Conservation (phyloP, 495 filamentous ascomycete species). For the Parachaetomium inaequale region DNA sequence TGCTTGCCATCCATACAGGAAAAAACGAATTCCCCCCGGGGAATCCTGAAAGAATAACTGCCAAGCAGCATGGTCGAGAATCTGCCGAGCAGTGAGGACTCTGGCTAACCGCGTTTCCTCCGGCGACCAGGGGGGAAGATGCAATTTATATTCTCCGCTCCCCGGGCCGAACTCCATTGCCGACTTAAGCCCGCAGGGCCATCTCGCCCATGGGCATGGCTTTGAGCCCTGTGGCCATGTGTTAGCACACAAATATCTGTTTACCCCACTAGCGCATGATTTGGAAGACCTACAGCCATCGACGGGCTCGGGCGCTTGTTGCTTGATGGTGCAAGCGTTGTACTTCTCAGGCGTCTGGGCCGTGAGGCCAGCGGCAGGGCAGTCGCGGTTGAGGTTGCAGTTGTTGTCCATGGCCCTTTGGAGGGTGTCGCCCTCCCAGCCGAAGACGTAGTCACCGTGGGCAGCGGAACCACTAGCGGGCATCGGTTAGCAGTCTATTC, state of each 20-base stretch:
- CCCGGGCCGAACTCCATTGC: not conserved
- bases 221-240: constrained; percentile 41
- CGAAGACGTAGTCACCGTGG: constrained; percentile 77
- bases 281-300: constrained; percentile 46
- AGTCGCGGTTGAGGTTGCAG: constrained; percentile 56
- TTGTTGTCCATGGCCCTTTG: constrained; percentile 58
- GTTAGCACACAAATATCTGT: not conserved
- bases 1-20: not conserved
- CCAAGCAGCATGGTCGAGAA: not conserved
- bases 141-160: not conserved
- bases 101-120: not conserved
- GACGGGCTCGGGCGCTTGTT: constrained; percentile 49
- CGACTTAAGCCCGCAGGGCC: constrained; percentile 21
- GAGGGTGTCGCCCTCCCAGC: constrained; percentile 65
- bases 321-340: constrained; percentile 47
- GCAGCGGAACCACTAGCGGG: constrained; percentile 41
- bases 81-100: not conserved
- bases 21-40: not conserved
- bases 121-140: not conserved
- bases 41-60: not conserved
- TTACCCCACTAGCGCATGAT: not conserved
- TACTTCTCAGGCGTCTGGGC: constrained; percentile 43
- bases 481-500: not conserved
- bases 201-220: constrained; percentile 51
- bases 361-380: constrained; percentile 45